Conservation (phyloP, 1,284 basidiomycete species). For the Rhizoctonia solani region DNA sequence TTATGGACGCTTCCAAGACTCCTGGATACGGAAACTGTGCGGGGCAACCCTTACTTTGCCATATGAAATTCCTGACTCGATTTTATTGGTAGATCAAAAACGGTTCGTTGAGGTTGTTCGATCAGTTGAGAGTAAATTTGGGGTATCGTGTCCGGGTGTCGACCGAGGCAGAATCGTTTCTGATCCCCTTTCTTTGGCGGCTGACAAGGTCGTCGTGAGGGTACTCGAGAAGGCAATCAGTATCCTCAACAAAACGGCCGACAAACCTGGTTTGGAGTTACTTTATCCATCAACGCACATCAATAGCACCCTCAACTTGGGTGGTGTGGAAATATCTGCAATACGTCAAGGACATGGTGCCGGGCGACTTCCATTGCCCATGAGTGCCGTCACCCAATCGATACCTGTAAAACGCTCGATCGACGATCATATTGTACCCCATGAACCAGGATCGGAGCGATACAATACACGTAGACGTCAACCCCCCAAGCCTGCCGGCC, state of each 20-base stretch:
- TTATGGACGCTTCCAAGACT: constrained; percentile 65
- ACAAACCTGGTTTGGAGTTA: constrained; percentile 50
- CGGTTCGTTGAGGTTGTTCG: constrained; percentile 72
- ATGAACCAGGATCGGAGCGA: neutral
- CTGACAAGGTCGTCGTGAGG: neutral
- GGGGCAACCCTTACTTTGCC: constrained; percentile 35
- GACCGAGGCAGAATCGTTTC: constrained; percentile 41
- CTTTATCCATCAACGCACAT: constrained; percentile 45
- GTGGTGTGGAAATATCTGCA: neutral
- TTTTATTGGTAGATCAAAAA: constrained; percentile 57
- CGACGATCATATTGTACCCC: neutral
- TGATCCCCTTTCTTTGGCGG: constrained; percentile 9
- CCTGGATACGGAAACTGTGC: constrained; percentile 69
- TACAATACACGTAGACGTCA: constrained; percentile 9
- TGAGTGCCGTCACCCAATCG: neutral
- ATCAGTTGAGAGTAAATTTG: constrained; percentile 63
- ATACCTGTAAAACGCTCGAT: constrained; percentile 37
- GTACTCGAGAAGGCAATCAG: constrained; percentile 47
- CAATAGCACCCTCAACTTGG: no score
- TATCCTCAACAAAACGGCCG: neutral
- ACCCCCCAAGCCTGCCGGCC: neutral
- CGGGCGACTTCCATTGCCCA: neutral
- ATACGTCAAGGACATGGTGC: neutral
- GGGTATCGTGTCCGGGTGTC: constrained; percentile 48
- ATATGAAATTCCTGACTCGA: neutral